phyloP scores from a whole-genome alignment of 2,329 filamentous ascomycete genomes.

The Neofusicoccum laricinum region DNA sequence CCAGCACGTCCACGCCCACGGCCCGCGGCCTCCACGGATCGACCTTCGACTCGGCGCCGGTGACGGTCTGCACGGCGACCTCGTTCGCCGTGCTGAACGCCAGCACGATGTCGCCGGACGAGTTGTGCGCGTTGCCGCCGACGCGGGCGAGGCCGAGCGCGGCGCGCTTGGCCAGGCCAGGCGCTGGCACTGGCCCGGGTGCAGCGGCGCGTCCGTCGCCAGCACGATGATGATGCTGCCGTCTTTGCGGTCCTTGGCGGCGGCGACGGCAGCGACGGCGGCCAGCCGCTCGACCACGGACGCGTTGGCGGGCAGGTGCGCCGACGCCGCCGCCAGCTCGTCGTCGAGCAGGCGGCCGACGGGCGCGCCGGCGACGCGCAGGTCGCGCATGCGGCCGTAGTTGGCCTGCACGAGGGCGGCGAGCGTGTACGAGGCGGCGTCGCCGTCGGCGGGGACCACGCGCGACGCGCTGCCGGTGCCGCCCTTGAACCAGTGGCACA shows the following conservation, averaged over 20 bases:
- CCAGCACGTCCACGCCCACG: constrained; percentile 49
- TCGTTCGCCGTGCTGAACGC: constrained; percentile 63
- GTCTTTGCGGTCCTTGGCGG: constrained; percentile 52
- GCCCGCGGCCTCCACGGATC: constrained; percentile 39
- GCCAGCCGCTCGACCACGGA: constrained; percentile 27
- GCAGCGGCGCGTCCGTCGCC: constrained; percentile 60
- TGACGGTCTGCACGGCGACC: constrained; percentile 44
- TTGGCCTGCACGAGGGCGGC: constrained; percentile 64
- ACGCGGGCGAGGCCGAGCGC: constrained; percentile 61
- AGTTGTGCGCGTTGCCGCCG: constrained; percentile 60
- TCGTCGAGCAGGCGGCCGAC: constrained; percentile 55
- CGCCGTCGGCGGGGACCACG: constrained; percentile 39
- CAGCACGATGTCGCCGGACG: constrained; percentile 65
- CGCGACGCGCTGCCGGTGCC: constrained; percentile 63
- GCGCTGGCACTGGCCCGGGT: constrained; percentile 55
- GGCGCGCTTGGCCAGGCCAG: constrained; percentile 60
- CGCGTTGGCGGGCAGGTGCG: constrained; percentile 28
- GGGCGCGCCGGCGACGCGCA: constrained; percentile 60
- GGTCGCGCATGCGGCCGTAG: constrained; percentile 57
- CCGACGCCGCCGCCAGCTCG: constrained; percentile 40
- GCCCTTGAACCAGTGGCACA: constrained; percentile 64
- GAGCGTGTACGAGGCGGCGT: constrained; percentile 50
- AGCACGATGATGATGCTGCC: constrained; percentile 61
- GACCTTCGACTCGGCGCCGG: constrained; percentile 22
- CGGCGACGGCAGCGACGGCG: constrained; percentile 24